Base-by-base conservation (phyloP, 805 yeast species). In the Candida hungchunana region DNA sequence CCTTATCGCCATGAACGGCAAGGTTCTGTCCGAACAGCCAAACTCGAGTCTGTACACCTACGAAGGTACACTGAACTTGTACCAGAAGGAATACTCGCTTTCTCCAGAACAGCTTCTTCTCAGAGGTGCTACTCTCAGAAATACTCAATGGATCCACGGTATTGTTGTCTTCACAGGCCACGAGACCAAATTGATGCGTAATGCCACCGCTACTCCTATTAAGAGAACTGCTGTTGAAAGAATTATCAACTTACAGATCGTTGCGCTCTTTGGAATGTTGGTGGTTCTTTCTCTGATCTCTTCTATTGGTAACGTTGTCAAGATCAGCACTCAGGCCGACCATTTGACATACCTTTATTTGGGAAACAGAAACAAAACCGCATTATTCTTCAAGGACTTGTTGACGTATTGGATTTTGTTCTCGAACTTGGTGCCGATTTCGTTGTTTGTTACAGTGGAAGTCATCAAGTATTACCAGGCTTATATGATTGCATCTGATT, bases 161-260 rank as follows among this genome's bases (percentile, higher is more conserved):
- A 70, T 87, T 34, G 97, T 86, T 2, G 77, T 93, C 1, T 93
- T 90, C 58, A 93, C 99, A 0, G 99, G 99, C 15, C 99, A 94
- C 58, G 98, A 93, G 63, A 93, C 99, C 0, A 93, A 93, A 55
- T 69, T 93, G 47, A 90, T 93, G 97, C 77, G 98, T 57, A 93
- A 93, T 64, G 98, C 99, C 14, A 89, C 97, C 2, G 97, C 98
- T 2, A 81, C 99, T 2, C 99, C 99, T 9, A 94, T 93, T 53
- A 93, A 93, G 58, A 75, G 95, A 52, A 93, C 99, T 1, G 95
- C 95, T 18, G 97, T 94, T 11, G 99, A 93, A 66, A 77, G 95
- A 58, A 83, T 89, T 62, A 90, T 93, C 50, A 94, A 93, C 57
- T 62, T 85, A 50, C 99, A 93, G 60, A 90, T 93, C 51, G 64